phyloP scores from a whole-genome alignment of 257 asterid species.

The Euphrasia confusa region DNA sequence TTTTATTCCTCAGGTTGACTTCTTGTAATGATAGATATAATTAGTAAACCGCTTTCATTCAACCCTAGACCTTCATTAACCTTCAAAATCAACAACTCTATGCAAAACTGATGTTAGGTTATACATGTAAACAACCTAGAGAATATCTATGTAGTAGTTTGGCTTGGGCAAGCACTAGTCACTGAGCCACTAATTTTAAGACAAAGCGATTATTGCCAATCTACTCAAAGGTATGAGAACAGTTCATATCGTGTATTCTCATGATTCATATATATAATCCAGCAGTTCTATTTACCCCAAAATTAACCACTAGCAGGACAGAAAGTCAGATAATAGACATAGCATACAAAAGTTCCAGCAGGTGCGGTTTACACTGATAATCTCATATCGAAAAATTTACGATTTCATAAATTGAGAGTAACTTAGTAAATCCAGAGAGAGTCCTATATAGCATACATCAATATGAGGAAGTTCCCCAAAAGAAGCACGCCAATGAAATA shows the following conservation, averaged over 20 bases:
- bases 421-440: not conserved
- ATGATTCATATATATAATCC: not conserved
- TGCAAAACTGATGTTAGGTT: not conserved
- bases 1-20: constrained; percentile 2
- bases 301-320: constrained; percentile 1
- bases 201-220: not conserved
- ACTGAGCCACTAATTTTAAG: not conserved
- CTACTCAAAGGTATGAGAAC: not conserved
- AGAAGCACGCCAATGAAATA: constrained; percentile 2
- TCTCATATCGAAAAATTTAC: not conserved
- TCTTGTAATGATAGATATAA: not conserved
- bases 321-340: not conserved
- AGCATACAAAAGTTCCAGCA: not conserved
- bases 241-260: not conserved
- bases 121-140: not conserved
- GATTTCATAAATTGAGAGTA: not conserved
- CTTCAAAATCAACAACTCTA: not conserved
- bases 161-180: not conserved
- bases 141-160: not conserved
- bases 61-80: constrained; percentile 2
- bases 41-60: not conserved
- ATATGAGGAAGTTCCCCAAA: not conserved
- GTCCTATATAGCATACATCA: not conserved
- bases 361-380: not conserved
- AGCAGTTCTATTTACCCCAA: constrained; percentile 1